Evolutionary conservation across 176 grass and related monocot species (phyloP).

Genomic region (Pharus latifolius): DNA sequence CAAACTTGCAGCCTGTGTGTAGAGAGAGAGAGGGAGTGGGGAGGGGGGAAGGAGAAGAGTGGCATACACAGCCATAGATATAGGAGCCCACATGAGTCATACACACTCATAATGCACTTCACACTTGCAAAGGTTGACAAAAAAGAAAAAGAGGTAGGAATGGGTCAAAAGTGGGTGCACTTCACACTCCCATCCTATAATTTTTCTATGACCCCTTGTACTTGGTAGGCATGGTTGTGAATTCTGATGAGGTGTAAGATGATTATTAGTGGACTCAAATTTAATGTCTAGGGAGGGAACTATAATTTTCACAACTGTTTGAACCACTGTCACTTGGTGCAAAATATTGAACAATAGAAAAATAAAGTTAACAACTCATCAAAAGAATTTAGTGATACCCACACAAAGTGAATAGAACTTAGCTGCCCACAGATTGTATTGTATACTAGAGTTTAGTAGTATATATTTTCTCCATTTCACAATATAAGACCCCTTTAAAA

Average conservation of each 20-base stretch:
- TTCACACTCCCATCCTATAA: neutral
- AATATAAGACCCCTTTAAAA: too few relatives aligned
- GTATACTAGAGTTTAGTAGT: too few relatives aligned
- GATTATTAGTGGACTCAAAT: slow-evolving; percentile 33
- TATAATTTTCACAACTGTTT: too few relatives aligned
- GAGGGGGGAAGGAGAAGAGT: neutral
- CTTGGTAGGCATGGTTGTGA: neutral
- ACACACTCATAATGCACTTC: slow-evolving; percentile 23
- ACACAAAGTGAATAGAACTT: too few relatives aligned
- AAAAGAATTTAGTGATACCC: too few relatives aligned
- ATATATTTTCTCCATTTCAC: too few relatives aligned
- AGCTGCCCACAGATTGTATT: too few relatives aligned
- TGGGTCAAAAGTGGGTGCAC: neutral
- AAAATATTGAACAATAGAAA: too few relatives aligned
- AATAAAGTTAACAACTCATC: too few relatives aligned
- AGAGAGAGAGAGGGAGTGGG: neutral
- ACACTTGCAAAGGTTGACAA: slow-evolving; percentile 33
- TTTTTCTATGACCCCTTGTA: neutral
- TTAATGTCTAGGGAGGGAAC: neutral
- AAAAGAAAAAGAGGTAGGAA: neutral
- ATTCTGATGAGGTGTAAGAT: neutral
- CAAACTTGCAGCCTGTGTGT: too few relatives aligned
- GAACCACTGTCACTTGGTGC: too few relatives aligned
- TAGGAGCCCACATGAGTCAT: slow-evolving; percentile 13
- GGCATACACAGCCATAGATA: slow-evolving; percentile 30